Conservation (phyloP, 768 basidiomycete genomes). For the Russula earlei region DNA sequence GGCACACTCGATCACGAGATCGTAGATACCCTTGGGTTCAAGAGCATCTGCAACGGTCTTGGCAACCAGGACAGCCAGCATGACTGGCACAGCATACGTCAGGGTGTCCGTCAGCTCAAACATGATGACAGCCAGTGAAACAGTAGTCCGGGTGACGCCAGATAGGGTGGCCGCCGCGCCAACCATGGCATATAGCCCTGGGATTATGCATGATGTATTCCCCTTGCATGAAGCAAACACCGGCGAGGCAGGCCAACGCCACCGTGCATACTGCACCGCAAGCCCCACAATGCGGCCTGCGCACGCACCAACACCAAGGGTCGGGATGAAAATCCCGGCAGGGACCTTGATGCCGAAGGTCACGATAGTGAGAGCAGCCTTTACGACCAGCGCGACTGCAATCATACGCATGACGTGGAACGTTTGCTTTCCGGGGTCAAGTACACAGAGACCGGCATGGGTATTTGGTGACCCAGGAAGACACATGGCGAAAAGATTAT, state of each 20-base stretch:
- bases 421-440: conserved; percentile 47
- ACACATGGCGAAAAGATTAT: conserved; percentile 87
- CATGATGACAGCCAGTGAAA: conserved; percentile 93
- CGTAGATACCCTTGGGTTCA: conserved; percentile 93
- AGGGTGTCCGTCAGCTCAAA: conserved; percentile 91
- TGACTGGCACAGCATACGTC: conserved; percentile 85
- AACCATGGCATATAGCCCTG: conserved; percentile 92
- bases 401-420: conserved; percentile 58
- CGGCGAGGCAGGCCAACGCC: conserved; percentile 43
- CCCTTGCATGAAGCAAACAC: conserved; percentile 62
- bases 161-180: conserved; percentile 91
- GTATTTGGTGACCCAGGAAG: conserved; percentile 42
- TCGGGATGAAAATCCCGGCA: conserved; percentile 95
- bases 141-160: conserved; percentile 90
- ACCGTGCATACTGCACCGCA: conserved; percentile 65
- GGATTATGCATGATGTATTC: conserved; percentile 67
- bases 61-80: conserved; percentile 80
- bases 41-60: conserved; percentile 85
- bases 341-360: conserved; percentile 91
- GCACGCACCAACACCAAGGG: conserved; percentile 89
- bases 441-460: conserved; percentile 62
- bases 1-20: conserved; percentile 79
- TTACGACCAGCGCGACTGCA: conserved; percentile 70
- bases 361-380: conserved; percentile 69
- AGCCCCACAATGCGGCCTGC: conserved; percentile 85